These are phyloP conservation scores for Aphanoascus verrucosus DNA, from an alignment of 2,329 filamentous ascomycete genomes.

Conservation along the genomic window DNA sequence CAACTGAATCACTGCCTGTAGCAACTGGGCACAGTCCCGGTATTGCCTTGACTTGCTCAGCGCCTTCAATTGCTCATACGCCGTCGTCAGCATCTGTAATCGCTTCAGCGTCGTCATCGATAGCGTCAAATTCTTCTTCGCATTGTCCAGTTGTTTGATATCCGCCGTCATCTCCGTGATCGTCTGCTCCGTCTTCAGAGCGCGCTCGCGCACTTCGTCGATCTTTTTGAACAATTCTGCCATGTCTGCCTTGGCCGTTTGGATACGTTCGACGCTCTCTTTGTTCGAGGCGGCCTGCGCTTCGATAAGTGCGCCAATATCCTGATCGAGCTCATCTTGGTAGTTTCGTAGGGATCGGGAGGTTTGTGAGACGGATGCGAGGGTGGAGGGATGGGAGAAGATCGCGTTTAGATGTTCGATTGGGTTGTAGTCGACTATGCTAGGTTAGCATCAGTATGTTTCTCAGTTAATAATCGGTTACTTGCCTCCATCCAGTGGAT, in stretches of 20 bases:
- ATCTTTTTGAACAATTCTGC: constrained; percentile 88
- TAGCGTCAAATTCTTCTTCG: constrained; percentile 88
- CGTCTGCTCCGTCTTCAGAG: constrained; percentile 82
- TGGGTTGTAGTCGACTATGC: constrained; percentile 74
- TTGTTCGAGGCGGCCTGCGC: constrained; percentile 74
- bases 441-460: neutral
- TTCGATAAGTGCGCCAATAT: constrained; percentile 62
- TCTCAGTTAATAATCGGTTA: neutral
- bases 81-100: constrained; percentile 95
- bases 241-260: constrained; percentile 80
- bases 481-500: constrained; percentile 39
- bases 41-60: constrained; percentile 82
- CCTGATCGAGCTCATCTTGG: constrained; percentile 69
- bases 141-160: constrained; percentile 92
- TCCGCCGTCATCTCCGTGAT: constrained; percentile 99
- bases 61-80: constrained; percentile 88
- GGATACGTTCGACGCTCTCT: constrained; percentile 82
- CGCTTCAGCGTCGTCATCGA: constrained; percentile 97
- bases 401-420: constrained; percentile 87
- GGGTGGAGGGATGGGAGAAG: constrained; percentile 78
- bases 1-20: constrained; percentile 91
- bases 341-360: constrained; percentile 62
- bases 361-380: constrained; percentile 64
- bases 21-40: constrained; percentile 80
- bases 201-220: constrained; percentile 78